These are phyloP conservation scores for Lyophyllum shimeji DNA, from an alignment of 768 basidiomycete species.

Conservation along the genomic window DNA sequence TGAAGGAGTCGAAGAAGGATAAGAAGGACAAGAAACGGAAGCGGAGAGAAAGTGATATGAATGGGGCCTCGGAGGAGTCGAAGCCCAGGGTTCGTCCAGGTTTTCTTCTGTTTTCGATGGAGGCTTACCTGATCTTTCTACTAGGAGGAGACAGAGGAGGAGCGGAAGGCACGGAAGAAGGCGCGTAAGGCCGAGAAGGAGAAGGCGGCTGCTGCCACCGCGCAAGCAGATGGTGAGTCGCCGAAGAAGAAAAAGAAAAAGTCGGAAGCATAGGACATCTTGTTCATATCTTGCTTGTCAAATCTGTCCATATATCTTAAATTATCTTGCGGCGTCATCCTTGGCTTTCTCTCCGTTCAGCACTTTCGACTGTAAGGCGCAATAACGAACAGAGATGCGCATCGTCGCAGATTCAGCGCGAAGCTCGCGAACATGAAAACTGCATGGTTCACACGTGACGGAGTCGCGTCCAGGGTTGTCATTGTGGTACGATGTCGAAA, in stretches of 20 bases:
- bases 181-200: slow-evolving; percentile 79
- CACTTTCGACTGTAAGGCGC: too few relatives aligned
- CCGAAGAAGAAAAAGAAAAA: slow-evolving; percentile 66
- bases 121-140: slow-evolving; percentile 8
- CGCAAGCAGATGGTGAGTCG: slow-evolving; percentile 39
- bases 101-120: slow-evolving; percentile 6
- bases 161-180: slow-evolving; percentile 78
- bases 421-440: too few relatives aligned
- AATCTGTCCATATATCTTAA: background rate
- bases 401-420: too few relatives aligned
- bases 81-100: slow-evolving; percentile 36
- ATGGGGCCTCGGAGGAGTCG: slow-evolving; percentile 37
- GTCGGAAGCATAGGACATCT: slow-evolving; percentile 34
- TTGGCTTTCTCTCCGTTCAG: background rate
- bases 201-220: slow-evolving; percentile 47
- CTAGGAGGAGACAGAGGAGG: slow-evolving; percentile 76
- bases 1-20: slow-evolving; percentile 30
- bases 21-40: slow-evolving; percentile 49
- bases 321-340: slow-evolving; percentile 2
- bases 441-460: slow-evolving; percentile 3
- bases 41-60: slow-evolving; percentile 57
- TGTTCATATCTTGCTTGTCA: slow-evolving; percentile 15
- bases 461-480: background rate
- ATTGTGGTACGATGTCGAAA: slow-evolving; percentile 18
- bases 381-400: too few relatives aligned